Percentiles rank a stretch among this genome's conserved stretches.
Conservation (phyloP, 176 grass and related monocot genomes). For the Bolboschoenus planiculmis region DNA sequence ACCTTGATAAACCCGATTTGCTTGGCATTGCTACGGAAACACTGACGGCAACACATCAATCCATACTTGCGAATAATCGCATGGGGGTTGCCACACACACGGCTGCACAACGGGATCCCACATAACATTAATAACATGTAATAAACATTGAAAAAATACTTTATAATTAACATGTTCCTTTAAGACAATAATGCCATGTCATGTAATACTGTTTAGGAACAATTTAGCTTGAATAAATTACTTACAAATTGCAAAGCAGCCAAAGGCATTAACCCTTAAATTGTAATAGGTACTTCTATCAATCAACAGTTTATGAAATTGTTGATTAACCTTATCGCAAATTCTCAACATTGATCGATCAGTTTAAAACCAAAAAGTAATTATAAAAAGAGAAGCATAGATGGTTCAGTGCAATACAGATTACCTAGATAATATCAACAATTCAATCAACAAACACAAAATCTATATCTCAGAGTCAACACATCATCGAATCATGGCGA, state of each 20-base stretch:
- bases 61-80: conserved; percentile 43
- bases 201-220: neutral
- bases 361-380: neutral
- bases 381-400: neutral
- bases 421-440: neutral
- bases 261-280: neutral
- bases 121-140: neutral
- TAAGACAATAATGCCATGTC: neutral
- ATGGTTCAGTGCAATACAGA: neutral
- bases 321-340: neutral
- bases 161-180: neutral
- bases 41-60: conserved; percentile 49
- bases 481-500: neutral
- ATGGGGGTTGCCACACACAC: conserved; percentile 45
- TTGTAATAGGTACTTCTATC: too few species aligned
- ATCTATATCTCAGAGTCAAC: neutral
- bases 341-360: neutral
- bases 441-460: neutral
- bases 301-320: neutral
- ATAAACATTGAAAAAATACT: neutral
- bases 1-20: conserved; percentile 49
- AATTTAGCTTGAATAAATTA: neutral
- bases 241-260: too few species aligned
- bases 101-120: conserved; percentile 2
- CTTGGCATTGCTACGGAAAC: conserved; percentile 47